Evolutionary conservation across 2,329 filamentous ascomycete species (phyloP).

Genomic region (Bretziella fagacearum): DNA sequence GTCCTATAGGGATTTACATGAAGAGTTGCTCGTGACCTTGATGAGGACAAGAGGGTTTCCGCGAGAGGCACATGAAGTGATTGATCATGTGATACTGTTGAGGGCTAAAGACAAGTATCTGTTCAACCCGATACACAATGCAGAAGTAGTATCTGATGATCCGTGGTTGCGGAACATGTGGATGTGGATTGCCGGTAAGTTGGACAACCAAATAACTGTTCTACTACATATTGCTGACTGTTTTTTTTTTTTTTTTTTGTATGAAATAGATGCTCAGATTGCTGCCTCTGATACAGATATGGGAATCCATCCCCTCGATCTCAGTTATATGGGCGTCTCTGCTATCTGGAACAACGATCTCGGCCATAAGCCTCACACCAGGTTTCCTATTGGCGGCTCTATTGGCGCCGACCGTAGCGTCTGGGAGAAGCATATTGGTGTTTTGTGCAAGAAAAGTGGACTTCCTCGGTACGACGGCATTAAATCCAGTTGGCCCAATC

Average conservation of each 20-base stretch:
- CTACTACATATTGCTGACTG: constrained; percentile 14
- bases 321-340: constrained; percentile 59
- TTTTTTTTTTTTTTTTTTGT: too few relatives aligned
- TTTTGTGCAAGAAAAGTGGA: constrained; percentile 44
- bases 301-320: constrained; percentile 48
- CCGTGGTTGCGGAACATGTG: constrained; percentile 64
- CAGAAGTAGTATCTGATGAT: constrained; percentile 50
- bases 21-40: constrained; percentile 32
- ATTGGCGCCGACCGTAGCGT: constrained; percentile 29
- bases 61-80: constrained; percentile 31
- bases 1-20: constrained; percentile 41
- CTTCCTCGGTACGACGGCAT: constrained; percentile 47
- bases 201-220: not conserved
- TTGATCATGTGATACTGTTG: constrained; percentile 42
- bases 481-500: constrained; percentile 46
- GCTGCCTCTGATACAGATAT: constrained; percentile 52
- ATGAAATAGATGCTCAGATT: constrained; percentile 42
- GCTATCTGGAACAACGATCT: constrained; percentile 56
- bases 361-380: constrained; percentile 32
- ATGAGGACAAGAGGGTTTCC: constrained; percentile 31
- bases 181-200: constrained; percentile 53
- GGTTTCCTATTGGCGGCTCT: constrained; percentile 29
- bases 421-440: constrained; percentile 46
- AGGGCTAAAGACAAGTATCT: constrained; percentile 45
- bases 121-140: constrained; percentile 48